Conservation (phyloP, 108 stramenopile species). For the Discostella stelligeroides region DNA sequence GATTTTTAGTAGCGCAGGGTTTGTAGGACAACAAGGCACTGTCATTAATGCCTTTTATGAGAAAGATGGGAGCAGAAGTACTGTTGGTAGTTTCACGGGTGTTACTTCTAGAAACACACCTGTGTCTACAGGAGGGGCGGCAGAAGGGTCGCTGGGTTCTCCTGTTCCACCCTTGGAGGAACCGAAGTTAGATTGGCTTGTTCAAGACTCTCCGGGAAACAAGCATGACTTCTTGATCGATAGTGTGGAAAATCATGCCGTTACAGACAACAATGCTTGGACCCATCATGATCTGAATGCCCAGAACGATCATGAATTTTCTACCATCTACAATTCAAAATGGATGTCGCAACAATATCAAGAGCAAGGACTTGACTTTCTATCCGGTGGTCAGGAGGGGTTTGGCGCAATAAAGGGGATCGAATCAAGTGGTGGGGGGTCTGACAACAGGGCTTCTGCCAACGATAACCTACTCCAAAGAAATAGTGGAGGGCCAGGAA, state of each 20-base stretch:
- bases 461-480: neutral
- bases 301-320: neutral
- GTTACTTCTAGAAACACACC: neutral
- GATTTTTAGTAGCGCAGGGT: conserved; percentile 25
- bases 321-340: neutral
- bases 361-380: conserved; percentile 24
- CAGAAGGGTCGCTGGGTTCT: neutral
- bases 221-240: neutral
- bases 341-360: conserved; percentile 18
- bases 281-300: neutral
- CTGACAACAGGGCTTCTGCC: neutral
- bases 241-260: neutral
- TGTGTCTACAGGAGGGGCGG: neutral
- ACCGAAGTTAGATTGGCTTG: conserved; percentile 6
- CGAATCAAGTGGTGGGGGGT: conserved; percentile 8
- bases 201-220: neutral
- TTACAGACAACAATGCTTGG: neutral
- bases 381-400: conserved; percentile 21
- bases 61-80: neutral
- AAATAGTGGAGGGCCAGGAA: too few relatives aligned
- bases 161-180: neutral
- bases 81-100: neutral
- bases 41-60: neutral
- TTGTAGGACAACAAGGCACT: conserved; percentile 2
- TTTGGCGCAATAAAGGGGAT: conserved; percentile 18